Conservation (phyloP, 768 basidiomycete species). For the Suillus tomentosus region DNA sequence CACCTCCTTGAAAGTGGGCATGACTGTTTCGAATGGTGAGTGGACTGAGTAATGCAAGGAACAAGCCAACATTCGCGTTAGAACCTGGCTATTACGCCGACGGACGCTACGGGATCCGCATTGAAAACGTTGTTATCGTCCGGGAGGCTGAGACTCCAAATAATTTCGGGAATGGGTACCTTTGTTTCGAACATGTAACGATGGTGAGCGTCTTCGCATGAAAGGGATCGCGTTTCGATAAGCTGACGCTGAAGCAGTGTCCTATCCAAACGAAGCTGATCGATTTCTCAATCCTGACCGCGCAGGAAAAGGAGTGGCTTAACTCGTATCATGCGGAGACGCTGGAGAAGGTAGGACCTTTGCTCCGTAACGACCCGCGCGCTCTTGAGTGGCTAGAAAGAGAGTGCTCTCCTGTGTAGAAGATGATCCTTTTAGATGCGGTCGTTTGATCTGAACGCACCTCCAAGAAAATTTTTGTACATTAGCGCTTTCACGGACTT, state of each 20-base stretch:
- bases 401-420: constrained; percentile 45
- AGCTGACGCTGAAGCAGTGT: constrained; percentile 41
- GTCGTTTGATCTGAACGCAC: neutral
- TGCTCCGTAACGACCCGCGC: constrained; percentile 61
- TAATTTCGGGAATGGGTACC: constrained; percentile 81
- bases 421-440: neutral
- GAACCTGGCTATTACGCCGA: constrained; percentile 95
- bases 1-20: constrained; percentile 73
- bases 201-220: constrained; percentile 55
- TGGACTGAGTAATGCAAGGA: neutral
- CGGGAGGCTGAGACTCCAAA: constrained; percentile 69
- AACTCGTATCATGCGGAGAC: constrained; percentile 82
- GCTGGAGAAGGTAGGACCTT: constrained; percentile 68
- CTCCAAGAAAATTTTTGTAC: neutral
- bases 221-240: neutral
- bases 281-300: constrained; percentile 59
- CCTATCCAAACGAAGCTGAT: constrained; percentile 89
- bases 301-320: constrained; percentile 78
- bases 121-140: constrained; percentile 88
- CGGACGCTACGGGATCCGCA: constrained; percentile 88
- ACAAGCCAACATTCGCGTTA: constrained; percentile 19
- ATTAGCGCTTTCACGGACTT: neutral
- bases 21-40: constrained; percentile 85
- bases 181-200: constrained; percentile 85
- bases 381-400: constrained; percentile 65